A percentile compares a stretch with the other conserved stretches of the same genome.
These are phyloP conservation scores for Chlorella sp. DNA, from an alignment of 139 green algal species.

Conservation along the genomic window DNA sequence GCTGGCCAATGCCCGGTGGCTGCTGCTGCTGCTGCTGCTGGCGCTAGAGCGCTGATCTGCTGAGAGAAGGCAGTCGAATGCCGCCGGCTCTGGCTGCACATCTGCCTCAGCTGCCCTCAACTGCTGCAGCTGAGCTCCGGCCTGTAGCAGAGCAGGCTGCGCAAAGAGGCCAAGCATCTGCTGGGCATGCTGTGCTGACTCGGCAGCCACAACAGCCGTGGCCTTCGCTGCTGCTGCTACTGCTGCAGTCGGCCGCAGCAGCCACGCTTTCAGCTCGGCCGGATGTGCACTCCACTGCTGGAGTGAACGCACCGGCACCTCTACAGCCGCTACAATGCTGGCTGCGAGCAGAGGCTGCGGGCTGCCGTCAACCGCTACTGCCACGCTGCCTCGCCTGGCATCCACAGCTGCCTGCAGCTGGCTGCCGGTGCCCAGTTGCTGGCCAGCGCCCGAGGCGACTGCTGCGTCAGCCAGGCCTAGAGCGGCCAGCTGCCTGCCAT, in stretches of 20 bases:
- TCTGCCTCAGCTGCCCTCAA: background rate
- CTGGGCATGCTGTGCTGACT: background rate
- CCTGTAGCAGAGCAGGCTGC: constrained; percentile 6
- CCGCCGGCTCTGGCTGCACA: background rate
- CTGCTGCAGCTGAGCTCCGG: background rate
- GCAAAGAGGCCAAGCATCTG: background rate
- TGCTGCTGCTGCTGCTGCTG: background rate
- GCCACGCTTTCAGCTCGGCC: background rate
- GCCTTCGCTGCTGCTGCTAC: background rate
- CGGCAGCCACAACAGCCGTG: background rate
- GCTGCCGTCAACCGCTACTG: background rate
- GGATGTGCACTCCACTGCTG: background rate
- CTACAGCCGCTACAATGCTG: background rate
- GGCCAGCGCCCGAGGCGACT: background rate
- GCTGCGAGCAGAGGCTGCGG: background rate
- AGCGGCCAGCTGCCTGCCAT: background rate
- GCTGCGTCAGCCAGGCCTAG: background rate
- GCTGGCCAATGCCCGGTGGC: background rate
- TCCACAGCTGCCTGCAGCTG: constrained; percentile 3
- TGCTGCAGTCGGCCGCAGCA: background rate
- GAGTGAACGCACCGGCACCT: background rate
- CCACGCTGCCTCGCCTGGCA: background rate
- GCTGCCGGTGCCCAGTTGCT: background rate
- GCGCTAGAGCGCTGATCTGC: background rate
- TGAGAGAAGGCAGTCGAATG: background rate